Evolutionary conservation across 495 filamentous ascomycete genomes (phyloP).

Genomic region (Aspergillus sclerotioniger): DNA sequence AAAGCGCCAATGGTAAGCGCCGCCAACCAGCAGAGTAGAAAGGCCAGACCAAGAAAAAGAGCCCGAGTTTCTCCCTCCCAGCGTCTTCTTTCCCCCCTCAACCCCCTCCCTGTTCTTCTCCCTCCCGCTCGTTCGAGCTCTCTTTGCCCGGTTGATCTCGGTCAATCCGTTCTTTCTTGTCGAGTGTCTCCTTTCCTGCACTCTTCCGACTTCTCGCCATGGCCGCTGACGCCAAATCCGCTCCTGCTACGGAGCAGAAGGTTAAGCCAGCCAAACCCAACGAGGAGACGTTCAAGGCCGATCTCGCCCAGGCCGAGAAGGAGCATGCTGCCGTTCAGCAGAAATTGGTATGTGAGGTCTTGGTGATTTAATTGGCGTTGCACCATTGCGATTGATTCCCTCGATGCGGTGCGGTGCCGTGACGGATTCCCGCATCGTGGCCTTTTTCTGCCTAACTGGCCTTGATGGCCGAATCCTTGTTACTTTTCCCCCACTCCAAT

Average conservation of each 20-base stretch:
- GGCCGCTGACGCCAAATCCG: constrained; percentile 37
- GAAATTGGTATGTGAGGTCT: constrained; percentile 63
- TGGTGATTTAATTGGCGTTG: background rate
- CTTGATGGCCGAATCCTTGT: background rate
- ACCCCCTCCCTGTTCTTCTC: constrained; percentile 8
- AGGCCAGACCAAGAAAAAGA: constrained; percentile 23
- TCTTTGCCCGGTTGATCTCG: constrained; percentile 14
- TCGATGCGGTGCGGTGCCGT: background rate
- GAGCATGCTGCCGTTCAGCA: constrained; percentile 70
- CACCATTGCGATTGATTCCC: constrained; percentile 1
- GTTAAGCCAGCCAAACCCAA: constrained; percentile 55
- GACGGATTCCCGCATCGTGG: background rate
- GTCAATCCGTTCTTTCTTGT: constrained; percentile 9
- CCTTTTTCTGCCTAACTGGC: background rate
- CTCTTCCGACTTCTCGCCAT: constrained; percentile 24
- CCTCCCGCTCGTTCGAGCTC: constrained; percentile 8
- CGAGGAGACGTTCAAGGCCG: constrained; percentile 57
- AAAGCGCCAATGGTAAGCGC: constrained; percentile 29
- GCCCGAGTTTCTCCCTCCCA: constrained; percentile 12
- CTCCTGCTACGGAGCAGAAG: constrained; percentile 46
- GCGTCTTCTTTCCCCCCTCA: constrained; percentile 10
- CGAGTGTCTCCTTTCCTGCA: constrained; percentile 15
- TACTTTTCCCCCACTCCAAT: background rate
- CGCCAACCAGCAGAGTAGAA: constrained; percentile 17
- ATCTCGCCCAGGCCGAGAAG: constrained; percentile 75